Conservation (phyloP, 176 grass and related monocot species). For the Saccharum spontaneum region DNA sequence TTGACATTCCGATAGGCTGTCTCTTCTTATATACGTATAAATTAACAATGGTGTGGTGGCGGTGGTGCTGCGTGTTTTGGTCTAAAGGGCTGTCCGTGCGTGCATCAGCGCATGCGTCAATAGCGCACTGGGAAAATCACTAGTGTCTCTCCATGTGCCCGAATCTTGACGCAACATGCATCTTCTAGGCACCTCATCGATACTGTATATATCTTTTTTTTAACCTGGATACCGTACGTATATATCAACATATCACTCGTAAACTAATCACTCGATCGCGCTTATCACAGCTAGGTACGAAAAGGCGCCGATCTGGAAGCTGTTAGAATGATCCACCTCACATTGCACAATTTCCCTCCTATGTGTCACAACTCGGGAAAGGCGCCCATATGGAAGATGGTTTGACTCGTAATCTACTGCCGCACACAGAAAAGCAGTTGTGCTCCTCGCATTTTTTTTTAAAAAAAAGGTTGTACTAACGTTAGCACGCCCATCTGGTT, state of each 20-base stretch:
- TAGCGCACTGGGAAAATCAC: neutral
- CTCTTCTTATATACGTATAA: neutral
- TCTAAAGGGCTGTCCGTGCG: slow-evolving; percentile 17
- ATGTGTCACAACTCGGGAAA: neutral
- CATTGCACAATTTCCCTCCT: neutral
- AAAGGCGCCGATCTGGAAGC: neutral
- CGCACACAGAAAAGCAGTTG: neutral
- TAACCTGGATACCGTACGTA: too few species aligned
- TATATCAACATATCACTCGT: neutral
- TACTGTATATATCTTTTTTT: too few species aligned
- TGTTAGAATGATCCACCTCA: neutral
- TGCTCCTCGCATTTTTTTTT: neutral
- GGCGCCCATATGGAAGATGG: neutral
- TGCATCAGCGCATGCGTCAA: slow-evolving; percentile 52
- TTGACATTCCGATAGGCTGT: slow-evolving; percentile 3
- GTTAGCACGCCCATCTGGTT: too few species aligned
- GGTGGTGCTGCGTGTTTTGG: slow-evolving; percentile 2
- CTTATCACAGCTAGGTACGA: neutral
- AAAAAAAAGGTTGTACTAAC: too few species aligned
- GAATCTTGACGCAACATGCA: neutral
- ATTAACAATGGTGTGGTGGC: neutral
- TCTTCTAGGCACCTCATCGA: neutral
- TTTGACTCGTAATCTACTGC: neutral
- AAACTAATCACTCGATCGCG: neutral
- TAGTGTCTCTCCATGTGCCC: neutral